Base-by-base conservation (phyloP, 495 filamentous ascomycete genomes). In the Glonium stellatum region DNA sequence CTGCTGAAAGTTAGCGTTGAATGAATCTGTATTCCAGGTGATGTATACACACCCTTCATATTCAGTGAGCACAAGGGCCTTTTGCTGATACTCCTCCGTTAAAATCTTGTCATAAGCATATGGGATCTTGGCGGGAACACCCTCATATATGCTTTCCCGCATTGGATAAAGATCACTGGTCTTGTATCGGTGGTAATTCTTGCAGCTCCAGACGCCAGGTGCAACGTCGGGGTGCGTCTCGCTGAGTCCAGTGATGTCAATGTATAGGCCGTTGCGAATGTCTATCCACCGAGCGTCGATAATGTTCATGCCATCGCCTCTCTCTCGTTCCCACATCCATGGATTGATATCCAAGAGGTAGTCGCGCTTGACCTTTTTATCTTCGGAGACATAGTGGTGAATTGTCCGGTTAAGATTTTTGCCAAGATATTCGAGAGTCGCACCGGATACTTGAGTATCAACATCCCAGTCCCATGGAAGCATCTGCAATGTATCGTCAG, bases 221-320 rank as follows among this genome's bases (percentile, higher is more conserved):
- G 63, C 35, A 3, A 68, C 67, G 12, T 77, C 72, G 9, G 82
- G 78, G 27, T 89, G 76, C n/a, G 85, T 80, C 69, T 88, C 84
- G 44, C 80, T 81, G 25, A 93, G 71, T 23, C 82, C 89, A n/a
- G 89, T 95, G 69, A 95, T 90, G 67, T 95, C 90, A 69, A 95
- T 86, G 76, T 87, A 95, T 56, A 92, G 75, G 8, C 89, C 90
- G 60, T 84, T 93, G 51, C 73, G 70, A 21, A 80, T 76, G 71
- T 95, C 89, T 62, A 95, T 84, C 87, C 87, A 95, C 19, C 89
- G 77, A 39, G 88, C 89, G 72, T 93, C 90, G 67, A 95, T 95
- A 36, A 93, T 79, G 66, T 95, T 95, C 53, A 76, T 67, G 1
- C 89, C 89, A 62, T 82, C 77, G 13, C 86, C 85, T 34, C 84